Percentiles rank a stretch among this genome's conserved stretches.
Conservation (phyloP, 2,329 filamentous ascomycete genomes). For the Aschersonia sp. region DNA sequence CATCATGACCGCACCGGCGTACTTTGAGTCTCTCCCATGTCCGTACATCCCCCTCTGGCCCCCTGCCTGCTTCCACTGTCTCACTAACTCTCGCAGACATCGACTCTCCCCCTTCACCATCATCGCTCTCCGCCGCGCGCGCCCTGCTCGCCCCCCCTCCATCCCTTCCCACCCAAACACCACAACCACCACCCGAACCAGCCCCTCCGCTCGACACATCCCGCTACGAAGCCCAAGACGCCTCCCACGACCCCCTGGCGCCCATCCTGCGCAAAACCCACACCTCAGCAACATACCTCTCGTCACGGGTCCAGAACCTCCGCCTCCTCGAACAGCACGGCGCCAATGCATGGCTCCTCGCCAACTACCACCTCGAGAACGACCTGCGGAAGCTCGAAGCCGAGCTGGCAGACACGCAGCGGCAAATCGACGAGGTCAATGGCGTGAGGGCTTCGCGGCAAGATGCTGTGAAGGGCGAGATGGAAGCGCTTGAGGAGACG, state of each 20-base stretch:
- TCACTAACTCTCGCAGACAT: constrained; percentile 49
- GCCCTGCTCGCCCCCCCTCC: constrained; percentile 38
- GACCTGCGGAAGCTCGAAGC: constrained; percentile 51
- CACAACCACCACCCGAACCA: constrained; percentile 44
- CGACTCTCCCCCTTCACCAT: constrained; percentile 51
- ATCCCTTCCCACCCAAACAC: constrained; percentile 53
- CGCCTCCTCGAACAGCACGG: constrained; percentile 66
- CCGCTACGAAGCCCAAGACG: constrained; percentile 68
- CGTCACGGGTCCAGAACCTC: constrained; percentile 40
- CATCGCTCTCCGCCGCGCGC: neutral
- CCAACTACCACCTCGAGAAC: constrained; percentile 67
- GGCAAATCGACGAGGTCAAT: constrained; percentile 61
- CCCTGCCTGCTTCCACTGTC: neutral
- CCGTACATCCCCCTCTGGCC: constrained; percentile 16
- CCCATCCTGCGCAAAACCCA: constrained; percentile 44
- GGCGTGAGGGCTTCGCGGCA: constrained; percentile 55
- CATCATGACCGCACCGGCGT: constrained; percentile 19
- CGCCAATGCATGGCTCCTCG: constrained; percentile 82
- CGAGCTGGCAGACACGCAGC: constrained; percentile 54
- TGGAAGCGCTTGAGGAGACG: constrained; percentile 57
- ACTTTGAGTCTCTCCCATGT: constrained; percentile 75
- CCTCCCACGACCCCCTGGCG: constrained; percentile 30
- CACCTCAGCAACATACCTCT: constrained; percentile 36
- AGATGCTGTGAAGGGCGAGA: constrained; percentile 56
- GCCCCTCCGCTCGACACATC: constrained; percentile 49